Evolutionary conservation across 805 yeast genomes (phyloP).

Genomic region (Schwanniomyces vanrijiae): DNA sequence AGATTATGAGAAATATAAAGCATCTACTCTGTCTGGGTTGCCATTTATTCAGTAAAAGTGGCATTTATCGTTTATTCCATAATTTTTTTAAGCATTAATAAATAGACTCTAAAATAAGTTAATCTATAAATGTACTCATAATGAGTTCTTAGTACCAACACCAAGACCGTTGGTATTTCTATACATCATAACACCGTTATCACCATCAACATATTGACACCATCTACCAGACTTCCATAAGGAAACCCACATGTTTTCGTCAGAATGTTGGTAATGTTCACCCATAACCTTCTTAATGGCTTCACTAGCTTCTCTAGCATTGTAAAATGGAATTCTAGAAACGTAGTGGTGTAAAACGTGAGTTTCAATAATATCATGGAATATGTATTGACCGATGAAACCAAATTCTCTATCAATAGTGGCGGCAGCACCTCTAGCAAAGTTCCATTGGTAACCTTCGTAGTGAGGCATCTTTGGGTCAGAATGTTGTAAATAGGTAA

Average conservation of each 20-base stretch:
- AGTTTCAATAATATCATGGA: constrained; percentile 89
- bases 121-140: neutral
- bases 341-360: constrained; percentile 86
- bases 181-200: constrained; percentile 69
- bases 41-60: constrained; percentile 47
- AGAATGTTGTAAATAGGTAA: constrained; percentile 82
- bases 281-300: constrained; percentile 87
- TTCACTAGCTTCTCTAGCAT: constrained; percentile 76
- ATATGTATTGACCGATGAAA: constrained; percentile 70
- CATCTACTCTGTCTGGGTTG: constrained; percentile 54
- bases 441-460: constrained; percentile 73
- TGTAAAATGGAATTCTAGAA: constrained; percentile 84
- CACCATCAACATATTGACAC: constrained; percentile 76
- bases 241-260: constrained; percentile 71
- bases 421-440: constrained; percentile 88
- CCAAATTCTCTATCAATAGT: constrained; percentile 86
- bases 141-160: constrained; percentile 12
- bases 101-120: neutral
- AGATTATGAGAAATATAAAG: constrained; percentile 56
- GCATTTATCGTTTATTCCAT: neutral
- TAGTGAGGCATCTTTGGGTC: constrained; percentile 81
- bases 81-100: neutral
- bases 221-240: constrained; percentile 63
- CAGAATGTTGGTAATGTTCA: constrained; percentile 63
- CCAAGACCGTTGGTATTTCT: constrained; percentile 63